Base-by-base conservation (phyloP, 371 early-diverging fungal species). In the Rhizopus sp. region DNA sequence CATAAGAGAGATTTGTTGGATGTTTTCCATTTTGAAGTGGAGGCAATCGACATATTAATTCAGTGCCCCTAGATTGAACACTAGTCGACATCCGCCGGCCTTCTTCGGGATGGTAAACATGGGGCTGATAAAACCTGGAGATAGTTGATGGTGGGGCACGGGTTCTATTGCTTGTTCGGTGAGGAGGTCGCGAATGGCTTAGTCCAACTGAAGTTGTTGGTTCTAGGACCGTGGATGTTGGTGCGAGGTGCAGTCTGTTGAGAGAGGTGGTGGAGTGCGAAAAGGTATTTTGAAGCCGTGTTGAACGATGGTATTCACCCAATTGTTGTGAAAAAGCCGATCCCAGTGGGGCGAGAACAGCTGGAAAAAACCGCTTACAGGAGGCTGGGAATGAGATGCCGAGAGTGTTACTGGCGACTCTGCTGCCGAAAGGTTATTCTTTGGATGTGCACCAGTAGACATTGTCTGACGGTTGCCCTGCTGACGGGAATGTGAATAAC, bases 11-110 rank as follows among this genome's bases (percentile, higher is more conserved):
- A 68, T 56, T 16, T 56, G 40, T 30, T 45, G 31, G 4, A 66
- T 10, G 3, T 52, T 60, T 23, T 67, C 66, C 68, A 64, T 68
- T 35, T 66, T 72, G 68, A 70, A 70, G 34, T 59, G 53, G 0
- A 29, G 56, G 16, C 55, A 38, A 3, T 9, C 8, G 17, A 64
- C 10, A 47, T 45, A 45, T 39, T 56, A 15, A 50, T 61, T 69
- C 34, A 69, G 47, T 15, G 42, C 39, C 4, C 49, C 15, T 23
- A 69, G 54, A 59, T 69, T 69, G 56, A 69, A 55, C 6, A 58
- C 56, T 5, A 62, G 64, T n/a, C 57, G 42, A 9, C 45, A 32
- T 6, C 59, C 64, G 1, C 64, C 69, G 3, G 49, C 56, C 37
- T 58, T 53, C 40, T 64, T 69, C 13, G 55, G 62, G 3, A 68